Base-by-base conservation (phyloP, 2,329 filamentous ascomycete genomes). In the Fusarium sp. region DNA sequence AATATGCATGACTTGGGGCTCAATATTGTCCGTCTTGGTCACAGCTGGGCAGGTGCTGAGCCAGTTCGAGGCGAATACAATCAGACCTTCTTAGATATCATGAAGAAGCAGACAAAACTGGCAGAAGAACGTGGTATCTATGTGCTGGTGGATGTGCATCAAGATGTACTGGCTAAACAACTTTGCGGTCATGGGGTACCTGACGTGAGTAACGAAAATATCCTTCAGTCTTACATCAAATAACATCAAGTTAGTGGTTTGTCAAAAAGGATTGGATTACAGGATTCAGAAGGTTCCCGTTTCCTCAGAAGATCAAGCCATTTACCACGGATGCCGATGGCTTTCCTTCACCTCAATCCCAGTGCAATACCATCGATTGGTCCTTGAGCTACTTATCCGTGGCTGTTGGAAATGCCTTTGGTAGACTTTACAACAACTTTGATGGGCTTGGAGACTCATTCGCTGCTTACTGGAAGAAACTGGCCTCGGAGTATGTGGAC, bases 191-290 rank as follows among this genome's bases (percentile, higher is more conserved):
- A 61, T 12, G 58, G 58, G 1, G 47, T 55, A 1, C 58, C 58
- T 11, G 36, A 61, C 6, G 58, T 61, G 18, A 42, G 58, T n/a
- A n/a, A n/a, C n/a, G n/a, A n/a, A n/a, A n/a, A n/a, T n/a, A n/a
- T n/a, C n/a, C n/a, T n/a, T n/a, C n/a, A n/a, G n/a, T n/a, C n/a
- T n/a, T n/a, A n/a, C n/a, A n/a, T n/a, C n/a, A n/a, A n/a, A n/a
- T n/a, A n/a, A n/a, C n/a, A n/a, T n/a, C n/a, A n/a, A n/a, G n/a
- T n/a, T n/a, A n/a, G n/a, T n/a, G n/a, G n/a, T n/a, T n/a, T n/a
- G n/a, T n/a, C n/a, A n/a, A n/a, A n/a, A n/a, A n/a, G n/a, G n/a
- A 55, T 5, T 61, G 47, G 58, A 0, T 55, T 0, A 28, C 58
- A 0, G 36, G 58, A 5, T 61, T 58, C 28, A 28, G 58, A n/a